phyloP scores from a whole-genome alignment of 495 filamentous ascomycete genomes.

The Penicillium tannophilum region DNA sequence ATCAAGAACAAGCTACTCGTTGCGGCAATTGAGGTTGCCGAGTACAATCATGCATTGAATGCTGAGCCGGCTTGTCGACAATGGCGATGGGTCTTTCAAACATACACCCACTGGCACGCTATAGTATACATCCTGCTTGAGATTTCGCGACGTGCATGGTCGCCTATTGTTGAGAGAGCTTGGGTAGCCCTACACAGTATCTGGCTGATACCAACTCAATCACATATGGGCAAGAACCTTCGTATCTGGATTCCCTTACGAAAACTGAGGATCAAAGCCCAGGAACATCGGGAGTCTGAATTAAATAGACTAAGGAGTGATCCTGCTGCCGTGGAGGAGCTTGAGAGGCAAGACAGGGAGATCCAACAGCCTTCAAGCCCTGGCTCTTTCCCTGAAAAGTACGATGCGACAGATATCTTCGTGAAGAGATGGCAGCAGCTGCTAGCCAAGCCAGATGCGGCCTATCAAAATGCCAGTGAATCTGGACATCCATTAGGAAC shows the following conservation, averaged over 20 bases:
- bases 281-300: slow-evolving; percentile 45
- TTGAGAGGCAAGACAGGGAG: slow-evolving; percentile 36
- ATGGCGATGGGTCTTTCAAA: slow-evolving; percentile 64
- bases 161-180: slow-evolving; percentile 52
- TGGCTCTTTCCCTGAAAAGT: slow-evolving; percentile 28
- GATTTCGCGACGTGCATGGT: slow-evolving; percentile 50
- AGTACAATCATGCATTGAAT: slow-evolving; percentile 57
- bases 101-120: slow-evolving; percentile 64
- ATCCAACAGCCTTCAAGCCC: slow-evolving; percentile 35
- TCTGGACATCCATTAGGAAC: background rate
- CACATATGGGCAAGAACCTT: slow-evolving; percentile 37
- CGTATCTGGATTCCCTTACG: slow-evolving; percentile 57
- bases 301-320: slow-evolving; percentile 38
- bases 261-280: slow-evolving; percentile 53
- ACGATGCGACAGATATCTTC: slow-evolving; percentile 28
- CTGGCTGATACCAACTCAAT: slow-evolving; percentile 47
- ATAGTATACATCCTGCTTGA: slow-evolving; percentile 57
- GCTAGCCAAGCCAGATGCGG: slow-evolving; percentile 4
- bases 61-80: slow-evolving; percentile 45
- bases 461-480: background rate
- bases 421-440: slow-evolving; percentile 43
- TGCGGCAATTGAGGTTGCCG: slow-evolving; percentile 54
- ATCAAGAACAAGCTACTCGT: slow-evolving; percentile 42
- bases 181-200: slow-evolving; percentile 55
- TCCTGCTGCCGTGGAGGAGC: slow-evolving; percentile 22